Base-by-base conservation (phyloP, 2,329 filamentous ascomycete species). In the Phyllosticta ampelicida region DNA sequence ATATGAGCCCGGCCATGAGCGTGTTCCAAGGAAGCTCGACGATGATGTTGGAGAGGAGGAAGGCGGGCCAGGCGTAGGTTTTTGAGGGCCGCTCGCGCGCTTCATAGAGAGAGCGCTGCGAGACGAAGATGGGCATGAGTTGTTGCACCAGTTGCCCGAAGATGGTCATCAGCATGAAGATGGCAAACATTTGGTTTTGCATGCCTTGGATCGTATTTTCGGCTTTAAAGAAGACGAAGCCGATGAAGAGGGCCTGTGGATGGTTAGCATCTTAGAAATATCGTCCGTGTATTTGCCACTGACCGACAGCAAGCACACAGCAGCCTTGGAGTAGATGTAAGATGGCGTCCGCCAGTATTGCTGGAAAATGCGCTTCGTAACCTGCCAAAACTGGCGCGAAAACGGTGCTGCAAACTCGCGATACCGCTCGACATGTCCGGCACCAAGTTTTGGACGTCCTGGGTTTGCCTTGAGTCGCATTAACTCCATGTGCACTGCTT, bases 1-100 rank as follows among this genome's bases (percentile, higher is more conserved):
- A 95, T 75, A 91, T 86, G 63, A 95, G 74, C n/a, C 85, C 78
- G 3, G 84, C 82, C 79, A 88, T 86, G 50, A 94, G 72, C 0
- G 84, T 80, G 68, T 95, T 90, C 85, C 88, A 96, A 0, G 90
- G 89, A 1, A 96, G 75, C 70, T 96, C 91, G 60, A 92, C 89
- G 28, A 90, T 74, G 62, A 96, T 87, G 70, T 91, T 88, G 60
- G 86, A 84, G 28, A 92, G 75, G 79, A 95, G 88, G 68, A 95
- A 95, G 29, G 89, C 83, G 68, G 87, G 84, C 90, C 89, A 95
- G 55, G 83, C 84, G 72, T 95, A 95, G 0, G 88, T 84, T 74
- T 91, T 92, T 54, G 86, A 89, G 0, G 89, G 89, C 3, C 89
- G 83, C 73, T 95, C 90, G 54, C 89, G 87, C 29, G 87, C 87